phyloP scores from a whole-genome alignment of 2,329 filamentous ascomycete genomes.

The Botrytis porri region DNA sequence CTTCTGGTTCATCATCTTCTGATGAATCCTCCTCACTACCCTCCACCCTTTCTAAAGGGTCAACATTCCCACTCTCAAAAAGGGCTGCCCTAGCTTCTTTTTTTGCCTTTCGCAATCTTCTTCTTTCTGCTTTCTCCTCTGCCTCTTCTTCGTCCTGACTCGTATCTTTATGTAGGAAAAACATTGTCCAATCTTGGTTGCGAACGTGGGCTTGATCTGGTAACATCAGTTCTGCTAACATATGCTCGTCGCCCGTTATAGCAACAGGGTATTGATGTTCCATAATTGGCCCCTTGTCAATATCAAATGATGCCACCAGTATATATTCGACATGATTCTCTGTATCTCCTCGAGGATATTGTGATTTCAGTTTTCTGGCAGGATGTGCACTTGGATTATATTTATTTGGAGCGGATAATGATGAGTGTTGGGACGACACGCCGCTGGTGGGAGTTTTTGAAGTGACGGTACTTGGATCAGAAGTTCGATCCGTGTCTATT shows the following conservation, averaged over 20 bases:
- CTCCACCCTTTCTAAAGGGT: slow-evolving; percentile 43
- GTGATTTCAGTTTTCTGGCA: slow-evolving; percentile 61
- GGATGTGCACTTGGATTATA: slow-evolving; percentile 51
- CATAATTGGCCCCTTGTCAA: slow-evolving; percentile 94
- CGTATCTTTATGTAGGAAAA: slow-evolving; percentile 95
- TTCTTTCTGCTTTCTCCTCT: slow-evolving; percentile 58
- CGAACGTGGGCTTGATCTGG: slow-evolving; percentile 94
- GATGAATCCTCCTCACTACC: slow-evolving; percentile 52
- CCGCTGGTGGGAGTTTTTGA: slow-evolving; percentile 59
- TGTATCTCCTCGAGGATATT: slow-evolving; percentile 68
- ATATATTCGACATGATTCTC: slow-evolving; percentile 99
- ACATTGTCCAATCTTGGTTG: slow-evolving; percentile 98
- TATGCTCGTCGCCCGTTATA: slow-evolving; percentile 95
- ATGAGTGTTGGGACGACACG: slow-evolving; percentile 58
- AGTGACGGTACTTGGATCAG: slow-evolving; percentile 54
- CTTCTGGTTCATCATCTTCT: slow-evolving; percentile 63
- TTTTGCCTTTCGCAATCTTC: slow-evolving; percentile 50
- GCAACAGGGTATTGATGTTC: slow-evolving; percentile 95
- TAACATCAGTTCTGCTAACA: slow-evolving; percentile 97
- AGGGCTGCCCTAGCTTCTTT: slow-evolving; percentile 51
- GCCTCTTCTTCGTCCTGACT: slow-evolving; percentile 78
- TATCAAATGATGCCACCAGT: slow-evolving; percentile 93
- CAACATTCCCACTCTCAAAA: slow-evolving; percentile 44
- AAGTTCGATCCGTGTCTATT: slow-evolving; percentile 53
- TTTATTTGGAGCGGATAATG: slow-evolving; percentile 52